Evolutionary conservation across 2,329 filamentous ascomycete species (phyloP), one percentile per base, ranked within the genome.

Genomic region (Colletotrichum tabaci): DNA sequence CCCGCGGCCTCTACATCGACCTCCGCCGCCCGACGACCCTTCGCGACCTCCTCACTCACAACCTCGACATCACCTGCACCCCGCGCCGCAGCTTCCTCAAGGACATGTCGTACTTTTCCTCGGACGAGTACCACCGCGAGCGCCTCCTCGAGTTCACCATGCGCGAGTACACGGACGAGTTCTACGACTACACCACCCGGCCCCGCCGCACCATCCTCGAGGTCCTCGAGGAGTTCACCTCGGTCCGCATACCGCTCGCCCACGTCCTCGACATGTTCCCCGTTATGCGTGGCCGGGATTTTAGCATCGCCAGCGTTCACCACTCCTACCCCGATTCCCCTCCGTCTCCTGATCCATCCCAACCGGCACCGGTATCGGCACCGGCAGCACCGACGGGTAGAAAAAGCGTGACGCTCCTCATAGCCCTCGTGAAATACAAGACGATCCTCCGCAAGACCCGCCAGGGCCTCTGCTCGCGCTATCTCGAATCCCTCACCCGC

Each of bases 161-260:
- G 76, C 90, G 94, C 0, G 88, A 93, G 56, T 94, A 92, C 76
- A 90, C 96, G 7, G 95, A 98, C 76, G 96, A 99, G 76, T 92
- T 98, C 67, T 98, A 94, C 83, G 96, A 99, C 82, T 99, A 99
- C 79, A 96, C 96, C 1, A 95, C 95, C 0, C 91, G 96, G 10
- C 94, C 96, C 0, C 92, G 95, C 44, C 92, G 96, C 44, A 97
- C 93, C 70, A 98, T 98, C 68, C 85, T 99, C 7, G 96, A 99
- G 82, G 92, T 98, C 4, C 87, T 99, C 38, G 91, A 96, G 67
- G 96, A 99, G 76, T 99, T 99, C 77, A 89, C 93, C 52, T 92
- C 90, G 0, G 92, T 98, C 66, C 92, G 91, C 73, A 90, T 99
- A 2, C 95, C 96, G 0, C 93, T 91, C 82, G 85, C 92, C 66